These are phyloP conservation scores for Mycena sp. DNA, from an alignment of 1,284 basidiomycete species.

Conservation along the genomic window DNA sequence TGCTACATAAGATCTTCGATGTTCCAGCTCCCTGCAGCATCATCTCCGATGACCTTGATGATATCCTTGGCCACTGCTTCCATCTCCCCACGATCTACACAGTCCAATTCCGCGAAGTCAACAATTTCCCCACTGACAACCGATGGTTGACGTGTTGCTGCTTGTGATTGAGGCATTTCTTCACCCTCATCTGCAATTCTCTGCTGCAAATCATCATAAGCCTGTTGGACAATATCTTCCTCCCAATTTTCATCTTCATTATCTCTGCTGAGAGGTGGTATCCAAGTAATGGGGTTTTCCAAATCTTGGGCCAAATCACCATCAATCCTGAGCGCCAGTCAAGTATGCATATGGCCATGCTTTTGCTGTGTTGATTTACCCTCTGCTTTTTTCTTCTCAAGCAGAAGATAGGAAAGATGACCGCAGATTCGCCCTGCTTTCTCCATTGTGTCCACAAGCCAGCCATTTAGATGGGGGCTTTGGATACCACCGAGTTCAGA, in stretches of 20 bases:
- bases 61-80: not conserved
- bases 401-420: not conserved
- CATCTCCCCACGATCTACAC: not conserved
- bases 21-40: not conserved
- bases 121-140: not conserved
- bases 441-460: constrained; percentile 18
- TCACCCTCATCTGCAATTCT: not conserved
- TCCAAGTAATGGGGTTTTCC: constrained; percentile 4
- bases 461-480: not conserved
- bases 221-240: not conserved
- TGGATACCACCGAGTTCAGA: constrained; percentile 28
- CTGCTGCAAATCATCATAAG: not conserved
- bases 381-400: not conserved
- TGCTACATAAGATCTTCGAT: not conserved
- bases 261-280: not conserved
- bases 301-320: not conserved
- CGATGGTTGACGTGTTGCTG: not conserved
- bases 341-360: constrained; percentile 10
- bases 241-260: not conserved
- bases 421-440: constrained; percentile 18
- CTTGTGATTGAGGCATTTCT: too few species aligned
- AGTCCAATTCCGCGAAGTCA: not conserved
- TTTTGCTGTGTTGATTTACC: not conserved
- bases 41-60: not conserved
- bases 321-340: not conserved